These are phyloP conservation scores for Harrya chromipes DNA, from an alignment of 768 basidiomycete genomes.

Conservation along the genomic window DNA sequence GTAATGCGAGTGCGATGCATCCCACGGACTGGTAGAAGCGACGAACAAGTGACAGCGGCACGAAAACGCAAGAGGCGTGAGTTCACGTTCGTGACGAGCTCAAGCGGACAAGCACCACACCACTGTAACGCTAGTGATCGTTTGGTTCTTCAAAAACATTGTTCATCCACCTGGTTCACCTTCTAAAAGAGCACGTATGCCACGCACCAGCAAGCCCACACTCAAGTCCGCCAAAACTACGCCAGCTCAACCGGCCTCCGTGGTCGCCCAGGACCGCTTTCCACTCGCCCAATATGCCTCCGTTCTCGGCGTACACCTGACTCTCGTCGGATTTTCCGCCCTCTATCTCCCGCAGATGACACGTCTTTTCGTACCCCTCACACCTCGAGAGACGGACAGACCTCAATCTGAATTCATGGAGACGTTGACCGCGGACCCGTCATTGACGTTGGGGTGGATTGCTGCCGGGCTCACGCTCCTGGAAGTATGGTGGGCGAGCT, in stretches of 20 bases:
- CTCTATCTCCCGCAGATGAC: constrained; percentile 69
- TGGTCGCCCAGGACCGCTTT: constrained; percentile 27
- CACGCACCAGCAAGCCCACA: constrained; percentile 1
- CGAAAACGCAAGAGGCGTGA: neutral
- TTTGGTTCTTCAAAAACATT: neutral
- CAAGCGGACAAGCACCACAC: neutral
- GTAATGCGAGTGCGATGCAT: constrained; percentile 1
- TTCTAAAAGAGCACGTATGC: too few species aligned
- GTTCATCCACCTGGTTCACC: too few species aligned
- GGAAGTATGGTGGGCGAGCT: constrained; percentile 71
- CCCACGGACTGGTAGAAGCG: neutral
- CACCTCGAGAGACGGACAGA: constrained; percentile 42
- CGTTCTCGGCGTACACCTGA: constrained; percentile 62
- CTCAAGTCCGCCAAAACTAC: neutral
- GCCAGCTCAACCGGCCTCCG: neutral
- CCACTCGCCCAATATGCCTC: constrained; percentile 63
- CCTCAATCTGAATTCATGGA: constrained; percentile 73
- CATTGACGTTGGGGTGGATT: constrained; percentile 55
- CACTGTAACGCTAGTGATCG: neutral
- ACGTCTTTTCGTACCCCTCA: constrained; percentile 39
- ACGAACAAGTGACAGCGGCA: constrained; percentile 5
- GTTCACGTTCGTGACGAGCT: neutral
- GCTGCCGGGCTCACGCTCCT: constrained; percentile 52
- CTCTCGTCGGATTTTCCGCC: constrained; percentile 61
- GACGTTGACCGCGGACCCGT: constrained; percentile 59